phyloP scores from a whole-genome alignment of 2,329 filamentous ascomycete species.

The Fusarium abutilonis region DNA sequence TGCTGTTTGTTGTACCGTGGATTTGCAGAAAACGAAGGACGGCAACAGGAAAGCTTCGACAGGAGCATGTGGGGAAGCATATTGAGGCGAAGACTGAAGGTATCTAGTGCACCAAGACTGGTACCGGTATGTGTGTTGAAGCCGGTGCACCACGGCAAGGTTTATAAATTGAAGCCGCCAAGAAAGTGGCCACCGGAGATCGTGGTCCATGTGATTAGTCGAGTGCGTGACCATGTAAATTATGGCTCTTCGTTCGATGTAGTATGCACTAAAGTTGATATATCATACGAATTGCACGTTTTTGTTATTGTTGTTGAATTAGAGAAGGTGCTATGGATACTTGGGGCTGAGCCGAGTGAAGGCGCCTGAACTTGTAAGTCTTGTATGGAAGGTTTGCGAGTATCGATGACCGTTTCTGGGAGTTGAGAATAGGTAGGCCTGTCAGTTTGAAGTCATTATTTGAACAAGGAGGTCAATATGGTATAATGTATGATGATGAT shows the following conservation, averaged over 20 bases:
- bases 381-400: background rate
- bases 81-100: background rate
- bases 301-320: background rate
- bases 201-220: constrained; percentile 22
- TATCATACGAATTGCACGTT: background rate
- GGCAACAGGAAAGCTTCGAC: constrained; percentile 25
- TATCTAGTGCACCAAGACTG: constrained; percentile 6
- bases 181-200: constrained; percentile 17
- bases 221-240: constrained; percentile 3
- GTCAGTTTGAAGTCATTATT: background rate
- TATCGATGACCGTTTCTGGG: background rate
- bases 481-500: constrained; percentile 7
- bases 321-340: background rate
- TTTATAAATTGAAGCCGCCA: constrained; percentile 26
- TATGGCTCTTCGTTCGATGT: constrained; percentile 4
- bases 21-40: constrained; percentile 34
- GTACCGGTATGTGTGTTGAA: constrained; percentile 16
- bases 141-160: constrained; percentile 24
- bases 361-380: background rate
- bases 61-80: constrained; percentile 38
- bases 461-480: background rate
- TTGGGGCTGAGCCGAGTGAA: background rate
- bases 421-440: background rate
- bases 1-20: constrained; percentile 20
- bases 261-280: constrained; percentile 10